Base-by-base conservation (phyloP, 768 basidiomycete species). In the Leccinum incarnatum region DNA sequence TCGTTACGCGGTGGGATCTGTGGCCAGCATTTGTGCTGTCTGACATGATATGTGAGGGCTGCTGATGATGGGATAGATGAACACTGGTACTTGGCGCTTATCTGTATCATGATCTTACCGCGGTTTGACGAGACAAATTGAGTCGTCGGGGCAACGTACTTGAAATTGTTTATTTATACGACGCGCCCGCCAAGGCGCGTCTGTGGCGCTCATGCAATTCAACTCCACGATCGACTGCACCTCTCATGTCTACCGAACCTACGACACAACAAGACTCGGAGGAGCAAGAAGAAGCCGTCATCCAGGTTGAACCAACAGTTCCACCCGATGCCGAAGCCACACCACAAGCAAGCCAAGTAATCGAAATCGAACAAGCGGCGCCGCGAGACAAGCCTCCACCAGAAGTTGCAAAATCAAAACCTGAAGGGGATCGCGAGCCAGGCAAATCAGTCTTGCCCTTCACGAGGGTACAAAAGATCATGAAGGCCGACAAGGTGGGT, bases 401-500 rank as follows among this genome's bases (percentile, higher is more conserved):
- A 17, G 64, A 58, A 54, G 58, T 7, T 27, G 27, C 56, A 40
- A 74, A 56, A 37, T 45, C 19, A n/a, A 70, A 69, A 54, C 32
- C 32, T 32, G 69, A 69, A 15, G 50, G 17, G 2, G 11, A 72
- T 56, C 74, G 80, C 53, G 78, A 78, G 53, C 74, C 76, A 2
- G 93, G 93, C 34, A 93, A 86, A 65, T 86, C 91, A 1, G 61
- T 89, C 21, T 74, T 94, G 49, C 93, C 93, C 0, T 79, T 90
- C 54, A 77, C 88, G 2, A 81, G 90, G 59, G 88, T 95, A 42
- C 92, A 93, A 71, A 86, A 80, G 74, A 91, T 95, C 51, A 79
- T 93, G 62, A 94, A 91, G 67, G 92, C 88, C 6, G 93, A 95
- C 74, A 88, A 88, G 78, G 93, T 83, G 55, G 57, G 75, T 70